A percentile compares a stretch with the other conserved stretches of the same genome.
phyloP scores from a whole-genome alignment of 2,329 filamentous ascomycete genomes.

The Cladosporium sphaerospermum region DNA sequence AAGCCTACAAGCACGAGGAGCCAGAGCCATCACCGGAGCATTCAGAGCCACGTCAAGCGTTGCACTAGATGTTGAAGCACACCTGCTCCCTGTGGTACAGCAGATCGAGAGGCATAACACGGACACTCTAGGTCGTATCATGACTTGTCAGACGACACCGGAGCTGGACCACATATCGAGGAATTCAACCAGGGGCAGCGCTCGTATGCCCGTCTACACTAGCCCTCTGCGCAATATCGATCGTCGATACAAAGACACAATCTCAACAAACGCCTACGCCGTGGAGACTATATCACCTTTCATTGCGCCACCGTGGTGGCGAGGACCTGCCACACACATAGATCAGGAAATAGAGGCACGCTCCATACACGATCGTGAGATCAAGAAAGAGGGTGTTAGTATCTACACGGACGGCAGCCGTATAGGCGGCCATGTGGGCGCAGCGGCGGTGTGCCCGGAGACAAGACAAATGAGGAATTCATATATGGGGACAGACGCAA shows the following conservation, averaged over 20 bases:
- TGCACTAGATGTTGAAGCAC: conserved; percentile 10
- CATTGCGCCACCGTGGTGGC: neutral
- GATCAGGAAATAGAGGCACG: conserved; percentile 1
- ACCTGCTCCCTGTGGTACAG: conserved; percentile 2
- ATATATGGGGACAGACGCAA: neutral
- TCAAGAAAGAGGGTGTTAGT: neutral
- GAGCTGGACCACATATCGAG: neutral
- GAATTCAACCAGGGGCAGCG: neutral
- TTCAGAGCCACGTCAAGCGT: conserved; percentile 4
- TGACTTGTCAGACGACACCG: neutral
- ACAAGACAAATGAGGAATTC: neutral
- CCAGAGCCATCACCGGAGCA: conserved; percentile 9
- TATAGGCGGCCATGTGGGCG: neutral
- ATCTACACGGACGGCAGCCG: conserved; percentile 8
- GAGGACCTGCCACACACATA: conserved; percentile 3
- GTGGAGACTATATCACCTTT: conserved; percentile 8
- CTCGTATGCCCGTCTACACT: neutral
- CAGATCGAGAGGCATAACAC: conserved; percentile 10
- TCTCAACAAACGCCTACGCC: neutral
- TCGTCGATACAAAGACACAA: neutral
- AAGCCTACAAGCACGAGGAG: conserved; percentile 6
- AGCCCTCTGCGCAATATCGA: conserved; percentile 6
- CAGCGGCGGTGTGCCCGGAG: neutral
- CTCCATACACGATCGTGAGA: neutral
- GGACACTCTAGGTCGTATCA: neutral